Conservation (phyloP, 2,329 filamentous ascomycete genomes). For the Blumeria hordei region DNA sequence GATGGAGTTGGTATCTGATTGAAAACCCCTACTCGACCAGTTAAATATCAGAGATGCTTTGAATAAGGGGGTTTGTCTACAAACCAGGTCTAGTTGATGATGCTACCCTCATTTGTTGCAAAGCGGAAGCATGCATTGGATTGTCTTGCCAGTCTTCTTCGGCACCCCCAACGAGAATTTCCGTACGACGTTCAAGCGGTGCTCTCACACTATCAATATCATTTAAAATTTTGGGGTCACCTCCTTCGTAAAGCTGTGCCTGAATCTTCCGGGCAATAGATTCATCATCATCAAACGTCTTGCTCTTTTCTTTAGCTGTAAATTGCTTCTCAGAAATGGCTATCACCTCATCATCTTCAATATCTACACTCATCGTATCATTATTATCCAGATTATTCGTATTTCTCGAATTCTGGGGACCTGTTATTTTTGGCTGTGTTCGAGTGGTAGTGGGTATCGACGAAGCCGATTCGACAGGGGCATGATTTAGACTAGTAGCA, state of each 20-base stretch:
- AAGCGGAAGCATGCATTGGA: conserved; percentile 14
- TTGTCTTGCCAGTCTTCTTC: conserved; percentile 24
- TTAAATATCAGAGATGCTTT: conserved; percentile 2
- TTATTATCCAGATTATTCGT: conserved; percentile 20
- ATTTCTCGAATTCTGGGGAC: conserved; percentile 6
- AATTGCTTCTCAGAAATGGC: conserved; percentile 13
- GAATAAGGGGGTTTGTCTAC: conserved; percentile 3
- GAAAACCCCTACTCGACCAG: conserved; percentile 36
- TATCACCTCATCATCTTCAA: conserved; percentile 47
- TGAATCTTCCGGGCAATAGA: conserved; percentile 81
- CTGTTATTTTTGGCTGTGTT: conserved; percentile 11
- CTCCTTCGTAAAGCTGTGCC: conserved; percentile 60
- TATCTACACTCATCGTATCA: conserved; percentile 22
- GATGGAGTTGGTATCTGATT: conserved; percentile 30
- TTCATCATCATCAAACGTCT: conserved; percentile 54
- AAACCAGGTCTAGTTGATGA: conserved; percentile 10
- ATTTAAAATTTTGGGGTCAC: conserved; percentile 18
- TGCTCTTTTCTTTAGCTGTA: conserved; percentile 9
- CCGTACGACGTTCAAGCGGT: conserved; percentile 73
- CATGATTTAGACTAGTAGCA: conserved; percentile 13
- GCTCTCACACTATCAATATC: conserved; percentile 49
- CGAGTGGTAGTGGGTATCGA: conserved; percentile 7
- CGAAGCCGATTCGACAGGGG: neutral
- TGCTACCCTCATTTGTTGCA: conserved; percentile 15
- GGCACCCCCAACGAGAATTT: conserved; percentile 63